Base-by-base conservation (phyloP, 1,284 basidiomycete genomes). In the Ceratobasidium sp. region DNA sequence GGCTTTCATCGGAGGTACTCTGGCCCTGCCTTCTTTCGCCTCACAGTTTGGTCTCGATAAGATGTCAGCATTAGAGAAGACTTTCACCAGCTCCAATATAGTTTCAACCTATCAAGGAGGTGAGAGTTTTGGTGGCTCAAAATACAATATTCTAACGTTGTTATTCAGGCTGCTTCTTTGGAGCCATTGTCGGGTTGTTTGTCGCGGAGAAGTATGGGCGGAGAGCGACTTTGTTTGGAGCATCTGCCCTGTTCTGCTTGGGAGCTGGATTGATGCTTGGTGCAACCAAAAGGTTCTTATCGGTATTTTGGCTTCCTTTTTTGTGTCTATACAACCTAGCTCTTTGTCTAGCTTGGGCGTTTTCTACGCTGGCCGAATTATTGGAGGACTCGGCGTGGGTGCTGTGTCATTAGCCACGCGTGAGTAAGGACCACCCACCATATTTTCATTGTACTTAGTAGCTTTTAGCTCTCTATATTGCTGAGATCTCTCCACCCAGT, bases 71-170 rank as follows among this genome's bases (percentile, higher is more conserved):
- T 77, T 77, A 1, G 78, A 84, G 66, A 81, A 85, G 66, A 83
- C 84, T 42, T 74, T 82, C 45, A 83, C 85, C 54, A 85, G 84
- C 6, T 85, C 85, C 10, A 88, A 88, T 79, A 85, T 88, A 35
- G 86, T 87, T 11, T 86, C 86, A n/a, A 82, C 84, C 33, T 88
- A 85, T 80, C 87, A 87, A 80, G 86, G 83, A 13, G 69, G 69
- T 73, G n/a, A 35, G 58, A 33, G 42, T 13, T 23, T 5, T 69
- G 13, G 31, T 23, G 2, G 15, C 20, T 5, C 28, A 26, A 3
- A 42, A 54, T n/a, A 7, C 13, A 17, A 42, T 35, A 26, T 39
- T 23, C 23, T 35, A 17, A 58, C 31, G 8, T 31, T 6, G 10
- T 2, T 1, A 33, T 17, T 31, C 26, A 73, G 84, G 83, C 80